Percentiles rank a stretch among this genome's conserved stretches.
These are phyloP conservation scores for Hypericum perforatum DNA, from an alignment of 345 rosid genomes.

Conservation along the genomic window DNA sequence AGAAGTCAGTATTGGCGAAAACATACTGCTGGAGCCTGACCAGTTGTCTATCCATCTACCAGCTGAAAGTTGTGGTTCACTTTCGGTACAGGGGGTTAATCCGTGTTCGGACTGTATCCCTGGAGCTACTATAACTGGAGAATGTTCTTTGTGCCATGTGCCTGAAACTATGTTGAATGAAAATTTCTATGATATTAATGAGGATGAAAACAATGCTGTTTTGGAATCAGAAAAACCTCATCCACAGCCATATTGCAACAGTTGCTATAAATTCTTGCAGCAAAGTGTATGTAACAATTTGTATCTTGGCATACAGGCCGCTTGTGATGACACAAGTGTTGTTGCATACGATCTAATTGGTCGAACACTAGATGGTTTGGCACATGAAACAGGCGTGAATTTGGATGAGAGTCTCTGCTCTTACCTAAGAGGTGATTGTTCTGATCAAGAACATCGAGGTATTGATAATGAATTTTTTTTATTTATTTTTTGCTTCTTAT, in stretches of 20 bases:
- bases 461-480: constrained; percentile 1
- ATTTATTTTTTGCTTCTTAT: not conserved
- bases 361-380: constrained; percentile 28
- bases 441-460: constrained; percentile 39
- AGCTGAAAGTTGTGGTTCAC: constrained; percentile 6
- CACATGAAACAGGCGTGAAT: constrained; percentile 22
- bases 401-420: constrained; percentile 24
- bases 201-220: constrained; percentile 18
- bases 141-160: constrained; percentile 1
- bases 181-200: constrained; percentile 14
- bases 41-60: constrained; percentile 6
- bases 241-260: constrained; percentile 16
- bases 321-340: constrained; percentile 59
- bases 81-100: constrained; percentile 5
- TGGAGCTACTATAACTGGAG: constrained; percentile 7
- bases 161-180: constrained; percentile 6
- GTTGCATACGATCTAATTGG: constrained; percentile 64
- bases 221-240: constrained; percentile 17
- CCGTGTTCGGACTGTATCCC: not conserved
- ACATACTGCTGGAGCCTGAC: constrained; percentile 14
- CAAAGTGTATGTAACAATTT: constrained; percentile 26
- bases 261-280: constrained; percentile 11
- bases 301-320: constrained; percentile 65
- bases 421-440: constrained; percentile 40
- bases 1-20: constrained; percentile 53